phyloP scores from a whole-genome alignment of 352 stramenopile species.

The Phytopythium vexans region DNA sequence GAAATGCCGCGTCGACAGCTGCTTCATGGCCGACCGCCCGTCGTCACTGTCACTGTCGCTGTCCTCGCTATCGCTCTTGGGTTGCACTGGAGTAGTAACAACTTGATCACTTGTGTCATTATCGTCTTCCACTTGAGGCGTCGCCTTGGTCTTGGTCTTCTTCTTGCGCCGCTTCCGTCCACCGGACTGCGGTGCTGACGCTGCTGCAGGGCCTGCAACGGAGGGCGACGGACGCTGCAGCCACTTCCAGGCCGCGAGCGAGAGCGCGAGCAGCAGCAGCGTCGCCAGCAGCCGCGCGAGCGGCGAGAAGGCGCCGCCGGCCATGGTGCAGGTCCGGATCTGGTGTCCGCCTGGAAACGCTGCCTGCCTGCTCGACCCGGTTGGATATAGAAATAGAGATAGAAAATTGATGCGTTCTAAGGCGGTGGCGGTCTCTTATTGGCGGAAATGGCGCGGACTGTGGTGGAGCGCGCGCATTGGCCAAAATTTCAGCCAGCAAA shows the following conservation, averaged over 20 bases:
- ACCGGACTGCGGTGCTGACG: conserved; percentile 1
- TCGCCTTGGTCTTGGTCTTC: conserved; percentile 39
- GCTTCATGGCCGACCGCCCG: conserved; percentile 51
- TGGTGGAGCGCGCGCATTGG: no score
- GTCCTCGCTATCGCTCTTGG: conserved; percentile 28
- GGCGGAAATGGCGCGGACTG: no score
- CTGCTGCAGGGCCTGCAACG: neutral
- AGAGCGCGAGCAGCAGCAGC: conserved; percentile 37
- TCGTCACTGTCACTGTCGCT: conserved; percentile 53
- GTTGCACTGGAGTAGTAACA: no score
- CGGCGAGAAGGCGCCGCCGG: conserved; percentile 3
- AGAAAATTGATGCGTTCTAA: no score
- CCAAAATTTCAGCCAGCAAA: no score
- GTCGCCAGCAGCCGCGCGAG: conserved; percentile 32
- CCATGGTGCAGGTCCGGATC: neutral
- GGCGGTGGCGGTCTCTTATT: no score
- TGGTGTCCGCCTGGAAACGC: no score
- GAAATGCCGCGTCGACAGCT: conserved; percentile 62
- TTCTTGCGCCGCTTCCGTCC: conserved; percentile 47
- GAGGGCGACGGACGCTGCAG: conserved; percentile 10
- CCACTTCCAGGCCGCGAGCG: conserved; percentile 34
- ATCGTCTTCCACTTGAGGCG: no score
- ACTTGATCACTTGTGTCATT: no score
- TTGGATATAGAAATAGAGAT: no score
- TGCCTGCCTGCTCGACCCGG: no score